Conservation (phyloP, 2,329 filamentous ascomycete species). For the Alternaria ethzedia region DNA sequence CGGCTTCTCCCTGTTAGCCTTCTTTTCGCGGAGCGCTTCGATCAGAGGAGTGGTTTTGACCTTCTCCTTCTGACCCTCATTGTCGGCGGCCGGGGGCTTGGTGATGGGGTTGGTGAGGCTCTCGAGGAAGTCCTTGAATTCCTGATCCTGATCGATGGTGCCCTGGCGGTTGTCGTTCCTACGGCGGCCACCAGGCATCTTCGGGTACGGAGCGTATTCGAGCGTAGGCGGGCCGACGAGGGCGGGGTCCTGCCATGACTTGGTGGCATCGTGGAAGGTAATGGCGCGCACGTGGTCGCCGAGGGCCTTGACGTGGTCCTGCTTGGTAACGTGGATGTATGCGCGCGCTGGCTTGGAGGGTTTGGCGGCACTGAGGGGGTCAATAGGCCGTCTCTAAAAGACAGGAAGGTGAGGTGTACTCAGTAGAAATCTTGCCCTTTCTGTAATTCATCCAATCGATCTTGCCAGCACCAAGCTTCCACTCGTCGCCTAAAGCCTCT, state of each 20-base stretch:
- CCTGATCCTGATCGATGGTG: slow-evolving; percentile 94
- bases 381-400: not conserved
- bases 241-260: slow-evolving; percentile 72
- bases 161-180: slow-evolving; percentile 85
- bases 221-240: slow-evolving; percentile 80
- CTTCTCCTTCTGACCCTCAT: slow-evolving; percentile 63
- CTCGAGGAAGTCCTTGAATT: slow-evolving; percentile 93
- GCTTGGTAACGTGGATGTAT: slow-evolving; percentile 81
- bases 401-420: slow-evolving; percentile 63
- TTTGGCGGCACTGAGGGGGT: slow-evolving; percentile 65
- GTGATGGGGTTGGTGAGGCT: slow-evolving; percentile 76
- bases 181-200: slow-evolving; percentile 75
- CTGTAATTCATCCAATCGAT: slow-evolving; percentile 83
- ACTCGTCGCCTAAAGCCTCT: slow-evolving; percentile 74
- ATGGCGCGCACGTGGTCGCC: slow-evolving; percentile 72
- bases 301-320: slow-evolving; percentile 70
- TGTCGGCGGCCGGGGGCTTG: slow-evolving; percentile 62
- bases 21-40: slow-evolving; percentile 89
- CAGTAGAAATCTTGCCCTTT: slow-evolving; percentile 78
- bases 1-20: slow-evolving; percentile 72
- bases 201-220: slow-evolving; percentile 84
- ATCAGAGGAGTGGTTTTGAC: slow-evolving; percentile 86
- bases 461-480: slow-evolving; percentile 80
- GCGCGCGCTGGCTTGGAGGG: slow-evolving; percentile 80
- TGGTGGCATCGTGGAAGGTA: slow-evolving; percentile 81